A percentile compares a stretch with the other conserved stretches of the same genome.
Evolutionary conservation across 2,329 filamentous ascomycete species (phyloP).

Genomic region (Sporothrix dimorphospora): DNA sequence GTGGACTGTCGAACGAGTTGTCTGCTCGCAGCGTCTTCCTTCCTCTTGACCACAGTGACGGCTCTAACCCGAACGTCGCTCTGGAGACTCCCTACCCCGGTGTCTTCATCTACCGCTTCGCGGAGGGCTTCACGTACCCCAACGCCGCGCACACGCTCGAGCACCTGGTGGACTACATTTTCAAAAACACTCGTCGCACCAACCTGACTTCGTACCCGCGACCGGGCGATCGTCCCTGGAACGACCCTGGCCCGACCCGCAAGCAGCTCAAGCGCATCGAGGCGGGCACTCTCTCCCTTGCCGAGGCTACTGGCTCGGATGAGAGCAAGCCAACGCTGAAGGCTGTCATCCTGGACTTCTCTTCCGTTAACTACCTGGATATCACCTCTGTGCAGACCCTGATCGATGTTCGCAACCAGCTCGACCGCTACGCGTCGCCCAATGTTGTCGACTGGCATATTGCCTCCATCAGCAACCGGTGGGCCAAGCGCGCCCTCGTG

Average conservation of each 20-base stretch:
- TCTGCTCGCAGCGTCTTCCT: conserved; percentile 79
- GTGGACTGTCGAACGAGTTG: conserved; percentile 48
- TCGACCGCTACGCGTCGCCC: conserved; percentile 57
- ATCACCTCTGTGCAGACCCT: conserved; percentile 61
- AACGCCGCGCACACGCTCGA: conserved; percentile 91
- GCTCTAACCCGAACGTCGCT: conserved; percentile 81
- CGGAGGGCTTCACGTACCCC: conserved; percentile 94
- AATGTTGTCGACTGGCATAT: conserved; percentile 57
- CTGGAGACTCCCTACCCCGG: conserved; percentile 85
- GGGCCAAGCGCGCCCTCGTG: conserved; percentile 60
- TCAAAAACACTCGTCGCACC: conserved; percentile 73
- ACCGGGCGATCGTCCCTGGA: conserved; percentile 87
- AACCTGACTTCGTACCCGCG: conserved; percentile 67
- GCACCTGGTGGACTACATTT: conserved; percentile 70
- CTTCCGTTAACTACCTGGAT: conserved; percentile 60
- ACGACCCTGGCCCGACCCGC: conserved; percentile 77
- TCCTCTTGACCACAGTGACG: conserved; percentile 84
- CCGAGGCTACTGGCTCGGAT: conserved; percentile 32
- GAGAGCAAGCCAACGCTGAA: conserved; percentile 41
- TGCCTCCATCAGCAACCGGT: conserved; percentile 57
- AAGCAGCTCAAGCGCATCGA: conserved; percentile 40
- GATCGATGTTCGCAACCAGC: conserved; percentile 57
- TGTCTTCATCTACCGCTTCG: conserved; percentile 93
- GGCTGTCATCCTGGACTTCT: conserved; percentile 62
- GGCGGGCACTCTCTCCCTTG: conserved; percentile 32